Conservation (phyloP, 371 early-diverging fungal genomes). For the Funneliformis caledonium region DNA sequence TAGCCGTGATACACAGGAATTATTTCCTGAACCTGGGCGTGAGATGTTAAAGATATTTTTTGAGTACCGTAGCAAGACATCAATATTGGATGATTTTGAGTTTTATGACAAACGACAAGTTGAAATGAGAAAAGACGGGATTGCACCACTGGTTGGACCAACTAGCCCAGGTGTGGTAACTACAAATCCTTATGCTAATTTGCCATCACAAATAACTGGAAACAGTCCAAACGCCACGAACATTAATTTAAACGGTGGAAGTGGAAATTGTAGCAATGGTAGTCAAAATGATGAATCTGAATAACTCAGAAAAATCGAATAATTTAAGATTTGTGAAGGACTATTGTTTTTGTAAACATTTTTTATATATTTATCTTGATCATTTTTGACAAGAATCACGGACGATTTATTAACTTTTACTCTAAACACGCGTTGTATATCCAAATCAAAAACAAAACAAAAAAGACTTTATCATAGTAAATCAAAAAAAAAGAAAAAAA, state of each 20-base stretch:
- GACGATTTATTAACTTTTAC: neutral
- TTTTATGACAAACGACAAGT: slow-evolving; percentile 47
- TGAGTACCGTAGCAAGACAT: slow-evolving; percentile 45
- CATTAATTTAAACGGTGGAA: slow-evolving; percentile 4
- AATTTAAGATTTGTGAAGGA: neutral
- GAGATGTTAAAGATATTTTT: slow-evolving; percentile 52
- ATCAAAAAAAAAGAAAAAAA: neutral
- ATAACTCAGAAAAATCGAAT: neutral
- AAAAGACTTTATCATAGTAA: neutral
- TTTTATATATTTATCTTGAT: neutral
- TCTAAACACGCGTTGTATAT: neutral
- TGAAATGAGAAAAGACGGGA: slow-evolving; percentile 42
- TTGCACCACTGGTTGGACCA: slow-evolving; percentile 34
- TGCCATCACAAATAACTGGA: slow-evolving; percentile 10
- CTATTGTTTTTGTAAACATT: neutral
- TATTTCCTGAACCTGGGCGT: slow-evolving; percentile 47
- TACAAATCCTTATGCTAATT: slow-evolving; percentile 36
- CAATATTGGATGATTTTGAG: slow-evolving; percentile 50
- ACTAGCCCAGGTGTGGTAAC: slow-evolving; percentile 35
- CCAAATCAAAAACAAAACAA: too few relatives aligned
- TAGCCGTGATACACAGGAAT: slow-evolving; percentile 54
- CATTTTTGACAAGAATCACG: neutral
- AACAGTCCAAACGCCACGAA: slow-evolving; percentile 6
- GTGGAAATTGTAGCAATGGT: slow-evolving; percentile 16
- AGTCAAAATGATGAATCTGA: slow-evolving; percentile 18